Percentiles rank a stretch among this genome's conserved stretches.
Evolutionary conservation across 2,329 filamentous ascomycete genomes (phyloP).

Genomic region (Penicillium sp.): DNA sequence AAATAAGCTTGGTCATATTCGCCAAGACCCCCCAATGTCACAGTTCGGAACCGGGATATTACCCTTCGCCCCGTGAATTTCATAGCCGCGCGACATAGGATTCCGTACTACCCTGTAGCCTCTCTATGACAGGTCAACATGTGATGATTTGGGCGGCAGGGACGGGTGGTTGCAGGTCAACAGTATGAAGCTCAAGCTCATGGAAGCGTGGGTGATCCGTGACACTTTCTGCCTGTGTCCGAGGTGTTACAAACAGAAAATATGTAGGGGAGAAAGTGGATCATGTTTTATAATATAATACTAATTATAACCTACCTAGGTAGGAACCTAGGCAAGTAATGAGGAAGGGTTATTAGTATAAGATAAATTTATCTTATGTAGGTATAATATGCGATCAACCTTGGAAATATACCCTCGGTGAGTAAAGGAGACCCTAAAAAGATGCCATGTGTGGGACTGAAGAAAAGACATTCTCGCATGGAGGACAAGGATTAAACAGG

Average conservation of each 20-base stretch:
- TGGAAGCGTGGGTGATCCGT: constrained; percentile 2
- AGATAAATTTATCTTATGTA: background rate
- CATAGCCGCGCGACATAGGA: constrained; percentile 4
- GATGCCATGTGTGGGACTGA: background rate
- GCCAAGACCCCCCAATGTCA: constrained; percentile 2
- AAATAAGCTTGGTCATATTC: background rate
- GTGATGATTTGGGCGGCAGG: constrained; percentile 12
- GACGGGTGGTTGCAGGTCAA: constrained; percentile 11
- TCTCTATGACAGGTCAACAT: constrained; percentile 5
- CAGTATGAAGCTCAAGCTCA: constrained; percentile 13
- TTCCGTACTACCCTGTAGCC: background rate
- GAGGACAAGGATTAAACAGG: background rate
- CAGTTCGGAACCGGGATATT: constrained; percentile 1
- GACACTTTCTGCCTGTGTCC: constrained; percentile 9
- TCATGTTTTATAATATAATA: constrained; percentile 2
- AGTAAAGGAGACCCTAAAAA: background rate
- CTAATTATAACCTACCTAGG: background rate
- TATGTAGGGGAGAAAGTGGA: constrained; percentile 2
- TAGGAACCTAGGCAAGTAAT: too few species aligned
- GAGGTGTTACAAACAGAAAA: constrained; percentile 11
- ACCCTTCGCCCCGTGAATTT: background rate
- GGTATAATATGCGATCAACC: background rate
- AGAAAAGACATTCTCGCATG: background rate
- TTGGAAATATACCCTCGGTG: background rate
- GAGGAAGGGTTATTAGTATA: too few species aligned